Evolutionary conservation across 2,329 filamentous ascomycete species (phyloP), one percentile per base, ranked within the genome.

Genomic region (Trichoderma polysporum): DNA sequence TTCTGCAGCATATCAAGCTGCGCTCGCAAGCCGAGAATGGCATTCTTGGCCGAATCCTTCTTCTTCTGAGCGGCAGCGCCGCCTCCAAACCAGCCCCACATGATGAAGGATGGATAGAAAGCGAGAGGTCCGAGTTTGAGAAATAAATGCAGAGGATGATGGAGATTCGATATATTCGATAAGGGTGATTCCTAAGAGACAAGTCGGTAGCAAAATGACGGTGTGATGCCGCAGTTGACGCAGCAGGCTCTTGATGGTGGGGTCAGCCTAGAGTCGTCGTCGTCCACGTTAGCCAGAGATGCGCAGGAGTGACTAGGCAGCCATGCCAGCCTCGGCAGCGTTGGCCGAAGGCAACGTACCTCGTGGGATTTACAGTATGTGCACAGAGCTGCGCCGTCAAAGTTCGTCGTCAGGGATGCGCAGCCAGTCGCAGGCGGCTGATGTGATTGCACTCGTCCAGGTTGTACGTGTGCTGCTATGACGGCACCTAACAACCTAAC

Each of bases 1-100:
- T 99, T 99, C 82, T 96, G 93, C 76, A 99, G 86, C 94, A 98
- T 98, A 74, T 97, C 94, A 52, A 98, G 86, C 83, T 97, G 94
- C 75, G 90, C 87, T 73, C 95, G 89, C 76, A 99, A 83, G 68
- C 87, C 88, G 66, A 99, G 85, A 75, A 99, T 99, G 73, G 95
- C 95, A 84, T 97, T 95, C 86, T 99, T 99, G 67, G 95, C 93
- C 68, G 89, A 91, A 82, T 97, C 93, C 83, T 96, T 97, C 82
- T 90, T 90, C 85, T 93, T 92, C 82, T 93, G 90, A 35, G 88
- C 89, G 74, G 88, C 87, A 72, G 87, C 88, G 75, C 93, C 93
- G 80, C 94, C 93, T 64, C 61, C 61, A 79, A 97, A 97, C 93
- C 94, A 97, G 82, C 91, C 88, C 91, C 91, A 89, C 87, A 89